Base-by-base conservation (phyloP, 192 early-diverging fungal species). In the Entomortierella parvispora region DNA sequence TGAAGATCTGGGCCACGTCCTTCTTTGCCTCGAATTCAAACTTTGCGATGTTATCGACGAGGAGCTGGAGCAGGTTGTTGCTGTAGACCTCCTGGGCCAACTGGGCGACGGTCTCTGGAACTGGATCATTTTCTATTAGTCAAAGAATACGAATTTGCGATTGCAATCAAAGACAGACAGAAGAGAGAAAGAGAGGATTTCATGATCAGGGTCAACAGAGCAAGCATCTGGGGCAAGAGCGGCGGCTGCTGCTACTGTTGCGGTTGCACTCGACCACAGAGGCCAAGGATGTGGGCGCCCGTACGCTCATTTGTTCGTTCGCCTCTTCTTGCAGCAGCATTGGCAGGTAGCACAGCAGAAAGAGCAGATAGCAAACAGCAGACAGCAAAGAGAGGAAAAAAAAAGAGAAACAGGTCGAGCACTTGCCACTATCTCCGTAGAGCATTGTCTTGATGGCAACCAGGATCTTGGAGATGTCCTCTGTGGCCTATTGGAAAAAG, bases 1-100 rank as follows among this genome's bases (percentile, higher is more conserved):
- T 97, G 82, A 99, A 99, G 65, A 99, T 97, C 75, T 95, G 92
- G 62, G 94, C 91, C 25, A 98, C 96, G 70, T 99, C 98, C 85
- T 99, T 99, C 78, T 94, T 93, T 57, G 94, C 94, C 80, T 95
- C 93, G 81, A 99, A 99, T 82, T 99, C 98, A 42, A 99, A 93
- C 53, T 91, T 87, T 31, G 86, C 82, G 61, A 99, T 94, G 80
- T 98, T 97, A n/a, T 87, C 63, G 28, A 98, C 89, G 64, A 99
- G 77, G 67, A 93, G 81, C 33, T 93, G 92, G 15, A 99, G 85
- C 54, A 99, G 83, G 71, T 98, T 95, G 32, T 88, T 93, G 64
- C 89, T 93, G 86, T 97, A 96, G 34, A 97, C 91, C 86, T 99
- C 98, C 83, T 98, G 96, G 5, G 97, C 89, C 44, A 99, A 86